Percentiles rank a stretch among this genome's conserved stretches.
These are phyloP conservation scores for Barnettozyma sucrosica DNA, from an alignment of 805 yeast species.

Conservation along the genomic window DNA sequence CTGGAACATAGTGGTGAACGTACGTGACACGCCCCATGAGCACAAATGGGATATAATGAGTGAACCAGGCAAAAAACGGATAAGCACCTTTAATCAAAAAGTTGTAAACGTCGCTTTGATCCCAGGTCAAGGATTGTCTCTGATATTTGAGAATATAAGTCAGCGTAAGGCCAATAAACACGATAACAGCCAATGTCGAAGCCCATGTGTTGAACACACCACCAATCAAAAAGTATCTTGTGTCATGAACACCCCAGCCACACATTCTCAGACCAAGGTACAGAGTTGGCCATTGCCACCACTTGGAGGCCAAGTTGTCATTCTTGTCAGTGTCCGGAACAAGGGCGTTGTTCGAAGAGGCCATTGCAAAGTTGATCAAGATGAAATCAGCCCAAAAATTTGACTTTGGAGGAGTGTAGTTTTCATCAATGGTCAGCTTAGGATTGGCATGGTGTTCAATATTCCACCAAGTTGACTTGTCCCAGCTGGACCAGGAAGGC, in stretches of 20 bases:
- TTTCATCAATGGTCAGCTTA: constrained; percentile 48
- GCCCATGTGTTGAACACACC: constrained; percentile 76
- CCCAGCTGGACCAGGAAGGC: constrained; percentile 47
- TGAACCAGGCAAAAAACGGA: constrained; percentile 86
- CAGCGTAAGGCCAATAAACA: constrained; percentile 38
- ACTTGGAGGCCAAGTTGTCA: constrained; percentile 64
- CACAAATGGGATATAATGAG: constrained; percentile 84
- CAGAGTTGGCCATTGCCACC: constrained; percentile 87
- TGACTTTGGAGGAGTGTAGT: constrained; percentile 55
- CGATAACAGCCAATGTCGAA: constrained; percentile 50
- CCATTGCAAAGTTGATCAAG: constrained; percentile 76
- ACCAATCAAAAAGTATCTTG: constrained; percentile 64
- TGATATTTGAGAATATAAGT: constrained; percentile 53
- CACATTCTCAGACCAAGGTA: constrained; percentile 71
- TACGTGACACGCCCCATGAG: constrained; percentile 96
- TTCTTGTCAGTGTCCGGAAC: constrained; percentile 68
- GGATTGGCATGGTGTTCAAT: constrained; percentile 65
- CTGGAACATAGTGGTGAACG: constrained; percentile 95
- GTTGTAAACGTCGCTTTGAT: constrained; percentile 34
- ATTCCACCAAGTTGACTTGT: constrained; percentile 87
- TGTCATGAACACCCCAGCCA: constrained; percentile 53
- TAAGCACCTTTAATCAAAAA: constrained; percentile 63
- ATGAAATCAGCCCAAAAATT: constrained; percentile 70
- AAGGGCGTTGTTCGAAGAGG: constrained; percentile 77
- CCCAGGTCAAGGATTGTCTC: constrained; percentile 53